Percentiles rank a stretch among this genome's conserved stretches.
Conservation (phyloP, 2,329 filamentous ascomycete genomes). For the Paracamarosporium sp. region DNA sequence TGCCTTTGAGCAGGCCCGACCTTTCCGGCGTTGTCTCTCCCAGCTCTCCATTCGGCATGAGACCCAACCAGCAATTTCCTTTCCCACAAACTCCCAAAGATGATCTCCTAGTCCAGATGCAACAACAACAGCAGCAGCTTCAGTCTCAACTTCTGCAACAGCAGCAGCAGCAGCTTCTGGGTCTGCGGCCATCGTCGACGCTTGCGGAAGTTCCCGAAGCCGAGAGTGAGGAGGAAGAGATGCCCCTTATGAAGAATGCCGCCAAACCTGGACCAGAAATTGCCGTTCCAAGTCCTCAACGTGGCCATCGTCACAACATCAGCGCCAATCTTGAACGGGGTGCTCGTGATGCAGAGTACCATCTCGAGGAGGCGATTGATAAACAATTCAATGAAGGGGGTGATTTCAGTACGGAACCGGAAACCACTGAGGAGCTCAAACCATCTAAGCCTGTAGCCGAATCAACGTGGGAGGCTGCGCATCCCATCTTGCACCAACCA, state of each 20-base stretch:
- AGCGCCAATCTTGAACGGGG: slow-evolving; percentile 82
- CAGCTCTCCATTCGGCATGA: slow-evolving; percentile 68
- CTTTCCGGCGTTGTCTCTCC: slow-evolving; percentile 46
- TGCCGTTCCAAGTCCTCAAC: slow-evolving; percentile 65
- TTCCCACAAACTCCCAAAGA: slow-evolving; percentile 43
- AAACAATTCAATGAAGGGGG: slow-evolving; percentile 81
- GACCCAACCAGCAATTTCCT: slow-evolving; percentile 52
- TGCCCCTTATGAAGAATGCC: slow-evolving; percentile 47
- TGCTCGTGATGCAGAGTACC: slow-evolving; percentile 85
- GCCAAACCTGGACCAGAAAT: slow-evolving; percentile 58
- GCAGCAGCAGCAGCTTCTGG: slow-evolving; percentile 58
- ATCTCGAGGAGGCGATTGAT: slow-evolving; percentile 79
- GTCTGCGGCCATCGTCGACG: slow-evolving; percentile 50
- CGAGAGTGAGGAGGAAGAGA: slow-evolving; percentile 65
- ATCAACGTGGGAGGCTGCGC: slow-evolving; percentile 41
- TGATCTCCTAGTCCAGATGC: slow-evolving; percentile 54
- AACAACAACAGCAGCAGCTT: slow-evolving; percentile 59
- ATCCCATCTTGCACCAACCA: slow-evolving; percentile 69
- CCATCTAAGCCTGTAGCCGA: slow-evolving; percentile 33
- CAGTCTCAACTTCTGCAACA: slow-evolving; percentile 62
- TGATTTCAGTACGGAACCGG: slow-evolving; percentile 64
- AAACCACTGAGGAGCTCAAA: slow-evolving; percentile 34
- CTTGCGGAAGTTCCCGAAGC: slow-evolving; percentile 77
- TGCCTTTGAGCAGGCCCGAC: slow-evolving; percentile 44
- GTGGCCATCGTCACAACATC: slow-evolving; percentile 71